Evolutionary conservation across 108 stramenopile species (phyloP).

Genomic region (Nitzschia palea): DNA sequence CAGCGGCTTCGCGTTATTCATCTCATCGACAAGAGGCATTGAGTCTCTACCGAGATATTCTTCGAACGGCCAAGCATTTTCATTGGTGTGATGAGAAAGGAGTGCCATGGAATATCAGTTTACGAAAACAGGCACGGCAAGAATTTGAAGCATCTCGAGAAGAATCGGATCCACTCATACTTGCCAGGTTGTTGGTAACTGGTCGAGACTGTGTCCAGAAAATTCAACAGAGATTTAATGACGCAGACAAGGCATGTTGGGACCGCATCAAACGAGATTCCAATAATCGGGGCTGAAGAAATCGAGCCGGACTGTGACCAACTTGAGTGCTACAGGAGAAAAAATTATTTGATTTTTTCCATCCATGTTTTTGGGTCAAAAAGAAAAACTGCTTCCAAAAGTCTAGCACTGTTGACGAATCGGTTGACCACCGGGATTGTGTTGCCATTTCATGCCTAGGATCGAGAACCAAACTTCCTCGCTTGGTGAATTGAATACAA

Average conservation of each 20-base stretch:
- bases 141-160: constrained; percentile 86
- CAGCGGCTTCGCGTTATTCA: constrained; percentile 28
- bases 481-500: too few relatives aligned
- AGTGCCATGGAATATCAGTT: constrained; percentile 72
- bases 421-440: too few relatives aligned
- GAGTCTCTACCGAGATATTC: constrained; percentile 82
- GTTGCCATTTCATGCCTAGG: too few relatives aligned
- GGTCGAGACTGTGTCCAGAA: constrained; percentile 92
- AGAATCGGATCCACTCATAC: constrained; percentile 88
- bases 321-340: too few relatives aligned
- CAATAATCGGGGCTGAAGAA: background rate
- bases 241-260: constrained; percentile 78
- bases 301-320: too few relatives aligned
- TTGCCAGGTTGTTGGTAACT: constrained; percentile 89
- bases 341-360: too few relatives aligned
- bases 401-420: too few relatives aligned
- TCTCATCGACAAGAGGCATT: constrained; percentile 69
- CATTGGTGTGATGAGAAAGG: constrained; percentile 81
- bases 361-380: too few relatives aligned
- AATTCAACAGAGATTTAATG: constrained; percentile 88
- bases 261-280: constrained; percentile 79
- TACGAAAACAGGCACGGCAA: constrained; percentile 76
- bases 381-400: too few relatives aligned
- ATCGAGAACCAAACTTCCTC: too few relatives aligned
- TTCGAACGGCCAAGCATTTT: constrained; percentile 89